Conservation (phyloP, 2,329 filamentous ascomycete genomes). For the Trichophyton verrucosum region DNA sequence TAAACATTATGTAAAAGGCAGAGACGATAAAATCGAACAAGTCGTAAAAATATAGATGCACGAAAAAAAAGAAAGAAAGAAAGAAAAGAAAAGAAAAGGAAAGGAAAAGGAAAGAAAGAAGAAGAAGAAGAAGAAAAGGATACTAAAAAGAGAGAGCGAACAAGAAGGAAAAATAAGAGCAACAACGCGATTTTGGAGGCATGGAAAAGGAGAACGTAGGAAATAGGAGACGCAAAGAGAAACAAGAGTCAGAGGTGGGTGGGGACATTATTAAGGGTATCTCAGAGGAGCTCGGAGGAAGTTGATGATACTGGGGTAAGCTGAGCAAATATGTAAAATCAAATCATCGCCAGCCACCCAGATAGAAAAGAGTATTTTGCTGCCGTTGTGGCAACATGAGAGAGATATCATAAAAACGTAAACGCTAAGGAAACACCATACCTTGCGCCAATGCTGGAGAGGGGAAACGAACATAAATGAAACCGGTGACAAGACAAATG, state of each 20-base stretch:
- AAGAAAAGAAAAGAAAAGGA: neutral
- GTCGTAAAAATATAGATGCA: neutral
- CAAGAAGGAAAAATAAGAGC: no score
- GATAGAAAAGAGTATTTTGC: neutral
- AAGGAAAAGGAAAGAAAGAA: no score
- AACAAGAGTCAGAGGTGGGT: no score
- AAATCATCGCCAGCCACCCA: neutral
- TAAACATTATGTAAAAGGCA: constrained; percentile 7
- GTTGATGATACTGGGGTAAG: neutral
- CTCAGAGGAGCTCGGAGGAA: neutral
- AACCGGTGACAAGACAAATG: neutral
- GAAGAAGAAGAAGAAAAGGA: no score
- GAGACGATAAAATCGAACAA: neutral
- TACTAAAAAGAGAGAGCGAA: no score
- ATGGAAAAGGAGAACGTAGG: no score
- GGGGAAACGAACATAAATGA: neutral
- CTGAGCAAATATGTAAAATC: neutral
- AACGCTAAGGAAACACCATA: constrained; percentile 1
- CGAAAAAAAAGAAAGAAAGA: neutral
- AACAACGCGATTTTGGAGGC: no score
- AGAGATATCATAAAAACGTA: constrained; percentile 2
- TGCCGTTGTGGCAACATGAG: neutral
- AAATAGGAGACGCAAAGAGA: no score
- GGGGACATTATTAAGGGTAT: constrained; percentile 3
- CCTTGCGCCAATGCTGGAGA: constrained; percentile 7